These are phyloP conservation scores for Oenanthe sinensis DNA, from an alignment of 129 eudicot species.

Conservation along the genomic window DNA sequence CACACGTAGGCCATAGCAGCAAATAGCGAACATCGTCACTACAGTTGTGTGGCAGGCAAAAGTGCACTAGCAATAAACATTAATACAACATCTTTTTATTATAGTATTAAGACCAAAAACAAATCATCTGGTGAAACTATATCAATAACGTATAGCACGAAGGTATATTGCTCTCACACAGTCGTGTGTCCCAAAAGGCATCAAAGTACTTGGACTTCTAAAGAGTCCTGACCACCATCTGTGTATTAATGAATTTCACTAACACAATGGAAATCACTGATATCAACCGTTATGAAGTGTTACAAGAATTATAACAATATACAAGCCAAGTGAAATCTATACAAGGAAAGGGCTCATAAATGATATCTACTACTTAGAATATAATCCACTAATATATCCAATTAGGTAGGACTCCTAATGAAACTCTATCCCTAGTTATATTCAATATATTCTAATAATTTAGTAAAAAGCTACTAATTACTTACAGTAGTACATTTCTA, in stretches of 20 bases:
- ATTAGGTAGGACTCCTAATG: not conserved
- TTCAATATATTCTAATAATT: not conserved
- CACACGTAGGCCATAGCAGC: not conserved
- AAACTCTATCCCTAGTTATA: not conserved
- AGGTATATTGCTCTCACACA: not conserved
- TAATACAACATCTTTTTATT: not conserved
- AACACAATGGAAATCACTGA: not conserved
- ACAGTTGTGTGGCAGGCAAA: not conserved
- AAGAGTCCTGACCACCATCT: not conserved
- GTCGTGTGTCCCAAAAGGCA: not conserved
- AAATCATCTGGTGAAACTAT: not conserved
- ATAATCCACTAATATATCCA: not conserved
- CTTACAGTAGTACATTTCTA: not conserved
- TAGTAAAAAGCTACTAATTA: not conserved
- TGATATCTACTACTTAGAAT: not conserved
- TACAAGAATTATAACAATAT: not conserved
- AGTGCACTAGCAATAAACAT: not conserved
- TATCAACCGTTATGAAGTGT: not conserved
- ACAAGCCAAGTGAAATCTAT: not conserved
- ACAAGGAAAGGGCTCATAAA: not conserved
- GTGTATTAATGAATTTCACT: not conserved
- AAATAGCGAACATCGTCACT: not conserved
- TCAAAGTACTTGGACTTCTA: not conserved
- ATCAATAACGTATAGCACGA: not conserved
- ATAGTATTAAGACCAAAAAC: not conserved